phyloP scores from a whole-genome alignment of 192 early-diverging fungal genomes.

The Diversispora eburnea region DNA sequence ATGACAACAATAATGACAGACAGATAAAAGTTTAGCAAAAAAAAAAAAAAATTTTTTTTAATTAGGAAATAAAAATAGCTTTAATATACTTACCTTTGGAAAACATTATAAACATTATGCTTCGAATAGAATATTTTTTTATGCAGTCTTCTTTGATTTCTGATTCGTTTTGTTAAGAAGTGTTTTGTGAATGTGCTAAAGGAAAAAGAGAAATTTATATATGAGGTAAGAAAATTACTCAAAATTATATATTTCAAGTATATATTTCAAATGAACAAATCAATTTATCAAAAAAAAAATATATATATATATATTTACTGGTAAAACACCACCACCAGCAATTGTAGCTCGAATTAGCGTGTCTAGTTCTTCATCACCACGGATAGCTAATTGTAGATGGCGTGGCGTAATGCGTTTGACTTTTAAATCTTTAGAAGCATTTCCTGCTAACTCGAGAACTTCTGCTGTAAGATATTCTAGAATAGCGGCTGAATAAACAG shows the following conservation, averaged over 20 bases:
- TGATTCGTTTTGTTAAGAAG: slow-evolving; percentile 34
- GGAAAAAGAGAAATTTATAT: slow-evolving; percentile 1
- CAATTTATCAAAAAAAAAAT: too few species aligned
- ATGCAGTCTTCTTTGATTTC: slow-evolving; percentile 23
- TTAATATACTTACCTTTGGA: too few species aligned
- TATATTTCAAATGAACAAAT: not conserved
- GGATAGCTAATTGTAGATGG: slow-evolving; percentile 87
- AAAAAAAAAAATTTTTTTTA: too few species aligned
- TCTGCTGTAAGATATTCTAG: slow-evolving; percentile 92
- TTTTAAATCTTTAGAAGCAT: slow-evolving; percentile 87
- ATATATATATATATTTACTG: too few species aligned
- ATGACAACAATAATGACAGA: too few species aligned
- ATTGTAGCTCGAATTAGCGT: slow-evolving; percentile 85
- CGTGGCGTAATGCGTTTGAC: slow-evolving; percentile 88
- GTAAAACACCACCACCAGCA: slow-evolving; percentile 82
- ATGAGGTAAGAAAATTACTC: not conserved
- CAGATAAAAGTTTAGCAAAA: too few species aligned
- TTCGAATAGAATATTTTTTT: not conserved
- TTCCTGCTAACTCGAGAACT: slow-evolving; percentile 89
- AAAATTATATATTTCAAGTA: not conserved
- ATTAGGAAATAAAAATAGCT: too few species aligned
- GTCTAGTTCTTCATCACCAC: slow-evolving; percentile 90
- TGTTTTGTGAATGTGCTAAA: slow-evolving; percentile 60
- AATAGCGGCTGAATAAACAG: slow-evolving; percentile 88
- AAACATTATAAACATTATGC: too few species aligned